Evolutionary conservation across 2,329 filamentous ascomycete species (phyloP).

Genomic region (Xylaria sp.): DNA sequence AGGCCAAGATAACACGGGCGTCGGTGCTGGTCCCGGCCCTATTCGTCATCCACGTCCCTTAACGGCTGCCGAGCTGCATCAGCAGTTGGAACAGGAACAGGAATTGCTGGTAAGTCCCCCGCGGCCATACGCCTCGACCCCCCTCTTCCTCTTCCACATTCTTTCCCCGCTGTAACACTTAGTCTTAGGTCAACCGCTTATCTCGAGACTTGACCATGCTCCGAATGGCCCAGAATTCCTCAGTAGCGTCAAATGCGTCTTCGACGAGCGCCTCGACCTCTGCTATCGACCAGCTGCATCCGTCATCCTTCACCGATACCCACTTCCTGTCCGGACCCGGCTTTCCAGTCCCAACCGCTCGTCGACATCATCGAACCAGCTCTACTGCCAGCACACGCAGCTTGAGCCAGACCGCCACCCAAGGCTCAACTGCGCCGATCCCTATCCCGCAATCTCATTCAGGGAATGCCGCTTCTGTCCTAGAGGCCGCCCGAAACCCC

Average conservation of each 20-base stretch:
- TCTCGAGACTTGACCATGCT: conserved; percentile 88
- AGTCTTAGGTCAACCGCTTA: conserved; percentile 83
- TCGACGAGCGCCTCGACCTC: conserved; percentile 66
- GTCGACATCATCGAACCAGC: conserved; percentile 68
- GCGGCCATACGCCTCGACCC: conserved; percentile 58
- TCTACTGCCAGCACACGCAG: conserved; percentile 67
- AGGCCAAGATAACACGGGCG: conserved; percentile 56
- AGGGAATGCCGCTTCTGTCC: conserved; percentile 54
- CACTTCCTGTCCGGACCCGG: conserved; percentile 68
- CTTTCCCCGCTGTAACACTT: background rate
- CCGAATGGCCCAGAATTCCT: conserved; percentile 76
- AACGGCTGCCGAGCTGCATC: conserved; percentile 88
- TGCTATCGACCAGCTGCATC: conserved; percentile 55
- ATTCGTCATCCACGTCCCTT: conserved; percentile 87
- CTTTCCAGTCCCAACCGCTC: conserved; percentile 66
- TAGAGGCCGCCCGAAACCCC: conserved; percentile 60
- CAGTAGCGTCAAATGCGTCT: conserved; percentile 73
- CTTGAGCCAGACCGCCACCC: conserved; percentile 56
- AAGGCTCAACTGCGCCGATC: conserved; percentile 52
- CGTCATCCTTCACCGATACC: conserved; percentile 57
- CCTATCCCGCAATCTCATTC: conserved; percentile 49
- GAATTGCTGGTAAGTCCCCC: conserved; percentile 72
- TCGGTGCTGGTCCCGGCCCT: conserved; percentile 73
- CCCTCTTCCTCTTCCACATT: conserved; percentile 43
- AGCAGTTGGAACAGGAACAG: conserved; percentile 93